A percentile compares a stretch with the other conserved stretches of the same genome.
phyloP scores from a whole-genome alignment of 2,329 filamentous ascomycete genomes.

The Cladorrhinum sp. region DNA sequence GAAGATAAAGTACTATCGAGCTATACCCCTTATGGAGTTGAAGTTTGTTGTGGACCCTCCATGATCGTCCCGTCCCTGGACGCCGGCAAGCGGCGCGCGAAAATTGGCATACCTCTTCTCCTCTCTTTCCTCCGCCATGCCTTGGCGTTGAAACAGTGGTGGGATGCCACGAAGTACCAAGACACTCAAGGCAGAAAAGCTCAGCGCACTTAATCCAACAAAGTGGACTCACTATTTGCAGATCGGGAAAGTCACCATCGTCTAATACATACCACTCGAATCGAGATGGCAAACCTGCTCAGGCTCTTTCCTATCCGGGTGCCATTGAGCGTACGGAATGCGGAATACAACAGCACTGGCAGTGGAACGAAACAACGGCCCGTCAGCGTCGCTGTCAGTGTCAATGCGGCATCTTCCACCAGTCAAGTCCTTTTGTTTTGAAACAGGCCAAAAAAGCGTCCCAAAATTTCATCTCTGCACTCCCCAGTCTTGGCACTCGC shows the following conservation, averaged over 20 bases:
- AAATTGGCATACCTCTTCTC: conserved; percentile 7
- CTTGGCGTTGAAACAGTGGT: neutral
- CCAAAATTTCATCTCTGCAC: conserved; percentile 1
- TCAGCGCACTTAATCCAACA: neutral
- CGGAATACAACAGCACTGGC: neutral
- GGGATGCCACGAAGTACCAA: neutral
- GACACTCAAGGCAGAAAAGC: neutral
- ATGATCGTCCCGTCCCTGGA: conserved; percentile 15
- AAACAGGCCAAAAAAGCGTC: conserved; percentile 1
- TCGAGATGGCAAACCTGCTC: neutral
- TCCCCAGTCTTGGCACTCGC: conserved; percentile 7
- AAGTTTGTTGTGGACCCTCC: neutral
- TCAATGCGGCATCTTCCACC: conserved; percentile 8
- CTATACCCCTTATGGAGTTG: neutral
- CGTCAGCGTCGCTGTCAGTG: neutral
- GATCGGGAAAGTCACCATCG: neutral
- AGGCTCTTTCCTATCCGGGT: neutral
- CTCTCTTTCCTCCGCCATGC: neutral
- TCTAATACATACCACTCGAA: neutral
- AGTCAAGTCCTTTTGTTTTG: conserved; percentile 10
- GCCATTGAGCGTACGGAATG: neutral
- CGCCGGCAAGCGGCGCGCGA: conserved; percentile 12
- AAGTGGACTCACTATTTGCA: neutral
- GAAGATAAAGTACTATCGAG: neutral
- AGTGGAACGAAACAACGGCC: neutral